Evolutionary conservation across 495 filamentous ascomycete species (phyloP), one percentile per base, ranked within the genome.

Genomic region (Staphylotrichum tortipilum): DNA sequence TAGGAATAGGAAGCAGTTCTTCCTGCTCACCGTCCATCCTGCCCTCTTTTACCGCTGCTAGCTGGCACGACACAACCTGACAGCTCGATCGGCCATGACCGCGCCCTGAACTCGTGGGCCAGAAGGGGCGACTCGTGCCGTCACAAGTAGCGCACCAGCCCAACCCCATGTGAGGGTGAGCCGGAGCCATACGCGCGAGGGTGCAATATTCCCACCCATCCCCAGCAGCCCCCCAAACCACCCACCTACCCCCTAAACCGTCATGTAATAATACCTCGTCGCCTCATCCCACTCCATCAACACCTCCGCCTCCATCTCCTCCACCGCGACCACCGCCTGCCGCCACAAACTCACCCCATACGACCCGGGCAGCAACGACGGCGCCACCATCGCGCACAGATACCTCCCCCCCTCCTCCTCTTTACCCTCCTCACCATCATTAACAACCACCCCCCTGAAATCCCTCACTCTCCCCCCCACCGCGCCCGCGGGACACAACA

Each of bases 221-320:
- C n/a, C n/a, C n/a, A n/a, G n/a, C n/a, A n/a, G n/a, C n/a, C n/a
- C n/a, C n/a, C n/a, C n/a, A n/a, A n/a, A 8, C 2, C 30, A 2
- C 10, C 12, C 29, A 7, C 18, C 9, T 17, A 2, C 17, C 28
- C 29, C 21, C 26, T 53, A 66, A 9, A 60, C 54, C 22, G 46
- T 54, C 55, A 66, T 59, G 47, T 66, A 64, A 57, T 63, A 69
- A 43, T 66, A 73, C 47, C 70, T 49, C 23, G 67, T 66, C 2
- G 55, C 60, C 21, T 50, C 28, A 60, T 72, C 69, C 55, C 64
- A 72, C 58, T 73, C 66, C 49, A 71, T 47, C 31, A 67, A 30
- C 23, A 67, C 61, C 51, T 72, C 69, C 3, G 21, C 52, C 46
- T 63, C 56, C 61, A 72, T 68, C 43, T 64, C 47, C 10, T 59